Base-by-base conservation (phyloP, 176 grass and related monocot genomes). In the Paspalum vaginatum region DNA sequence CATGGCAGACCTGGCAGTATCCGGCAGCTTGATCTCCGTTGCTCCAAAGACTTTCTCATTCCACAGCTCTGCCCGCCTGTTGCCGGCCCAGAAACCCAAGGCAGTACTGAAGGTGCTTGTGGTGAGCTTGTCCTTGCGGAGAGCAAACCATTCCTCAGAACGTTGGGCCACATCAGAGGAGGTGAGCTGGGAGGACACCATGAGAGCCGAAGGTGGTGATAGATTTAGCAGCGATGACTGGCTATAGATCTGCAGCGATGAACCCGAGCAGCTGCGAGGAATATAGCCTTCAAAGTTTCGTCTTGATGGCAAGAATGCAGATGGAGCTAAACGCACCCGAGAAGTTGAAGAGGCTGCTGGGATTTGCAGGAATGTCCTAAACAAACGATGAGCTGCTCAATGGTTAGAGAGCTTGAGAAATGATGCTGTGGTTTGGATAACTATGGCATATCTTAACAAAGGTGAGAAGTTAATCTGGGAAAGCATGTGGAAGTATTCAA, bases 101-200 rank as follows among this genome's bases (percentile, higher is more conserved):
- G 93, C 91, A 0, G 97, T 96, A 85, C 97, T 96, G 89, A 99
- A 99, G 64, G 97, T 80, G 74, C 97, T 99, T 32, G 97, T 99
- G 61, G 97, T 99, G 52, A 99, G 97, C 84, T 90, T 99, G 52
- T 96, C 97, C 83, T 89, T 96, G 63, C 97, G 97, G 51, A 99
- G 90, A 76, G 93, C 87, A 61, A 99, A 99, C 97, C 97, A 99
- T 74, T 99, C 97, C 47, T 96, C 93, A 8, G 97, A 99, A 42
- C 97, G 79, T 64, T 99, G 97, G 53, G 86, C 72, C 20, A 91
- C 88, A 46, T 96, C 85, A 6, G 88, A 86, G 39, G 87, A 84
- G 54, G 68, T 85, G 67, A 94, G 79, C 58, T 94, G 77, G 8
- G 88, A 73, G 5, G 92, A 88, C 61, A 83, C 65, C 55, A 76